Percentiles rank a stretch among this genome's conserved stretches.
These are phyloP conservation scores for Plantago ovata DNA, from an alignment of 257 asterid genomes.

Conservation along the genomic window DNA sequence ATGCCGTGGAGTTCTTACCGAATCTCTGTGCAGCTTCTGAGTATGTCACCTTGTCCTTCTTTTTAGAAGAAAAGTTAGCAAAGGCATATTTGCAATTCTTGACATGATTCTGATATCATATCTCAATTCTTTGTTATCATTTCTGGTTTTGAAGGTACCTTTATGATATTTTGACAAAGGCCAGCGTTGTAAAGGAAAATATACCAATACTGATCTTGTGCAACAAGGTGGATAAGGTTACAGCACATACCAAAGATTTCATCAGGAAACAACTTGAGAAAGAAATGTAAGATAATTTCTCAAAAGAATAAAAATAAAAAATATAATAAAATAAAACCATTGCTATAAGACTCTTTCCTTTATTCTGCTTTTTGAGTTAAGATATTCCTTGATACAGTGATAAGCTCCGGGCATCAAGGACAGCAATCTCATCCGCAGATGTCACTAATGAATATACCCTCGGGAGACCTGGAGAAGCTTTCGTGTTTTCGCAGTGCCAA, in stretches of 20 bases:
- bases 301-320: too few species aligned
- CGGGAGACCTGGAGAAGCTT: conserved; percentile 71
- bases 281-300: conserved; percentile 39
- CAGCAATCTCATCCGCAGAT: conserved; percentile 85
- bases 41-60: conserved; percentile 49
- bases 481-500: conserved; percentile 67
- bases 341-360: too few species aligned
- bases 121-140: conserved; percentile 11
- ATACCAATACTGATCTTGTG: conserved; percentile 66
- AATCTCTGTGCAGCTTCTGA: conserved; percentile 74
- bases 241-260: conserved; percentile 81
- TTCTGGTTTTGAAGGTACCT: conserved; percentile 52
- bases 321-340: too few species aligned
- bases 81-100: background rate
- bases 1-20: conserved; percentile 70
- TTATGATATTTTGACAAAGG: conserved; percentile 74
- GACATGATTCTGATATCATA: background rate
- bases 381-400: conserved; percentile 40
- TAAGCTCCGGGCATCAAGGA: conserved; percentile 87
- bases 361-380: background rate
- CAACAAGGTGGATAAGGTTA: conserved; percentile 87
- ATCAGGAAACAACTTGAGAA: conserved; percentile 80
- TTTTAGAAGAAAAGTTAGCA: background rate
- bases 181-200: conserved; percentile 62
- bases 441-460: conserved; percentile 52